Evolutionary conservation across 1,284 basidiomycete genomes (phyloP), one percentile per base, ranked within the genome.

Genomic region (Trichosporon asahii): DNA sequence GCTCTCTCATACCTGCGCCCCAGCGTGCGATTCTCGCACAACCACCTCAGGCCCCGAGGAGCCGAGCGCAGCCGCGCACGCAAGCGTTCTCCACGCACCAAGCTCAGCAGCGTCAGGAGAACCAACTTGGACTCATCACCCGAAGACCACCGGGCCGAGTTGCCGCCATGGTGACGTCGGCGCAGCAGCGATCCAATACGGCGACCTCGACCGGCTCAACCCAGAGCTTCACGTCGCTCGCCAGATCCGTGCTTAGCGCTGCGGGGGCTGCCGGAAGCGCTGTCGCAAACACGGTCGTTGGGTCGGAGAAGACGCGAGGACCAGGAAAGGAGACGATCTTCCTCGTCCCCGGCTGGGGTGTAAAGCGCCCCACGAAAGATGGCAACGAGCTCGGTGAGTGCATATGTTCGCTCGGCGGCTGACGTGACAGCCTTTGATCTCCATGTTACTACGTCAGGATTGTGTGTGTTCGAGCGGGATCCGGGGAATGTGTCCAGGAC

Each of bases 401-500:
- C 65, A 12, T 14, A 12, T 53, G 23, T 8, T 8, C n/a, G 8
- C 14, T 14, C 33, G 9, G 12, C 15, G 53, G 57, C 57, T 61
- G 57, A 61, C 57, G 57, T n/a, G 27, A 15, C 66, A 67, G 70
- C 73, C 15, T 72, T 70, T 60, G 69, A 72, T 64, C 66, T 68
- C 33, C 69, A 68, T 63, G 66, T 69, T 31, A 66, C 68, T 9
- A 64, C 61, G 6, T 35, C 46, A 18, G 71, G 70, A 12, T 70
- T 69, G 76, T 91, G 90, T 0, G 86, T 88, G 18, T 88, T 86
- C 66, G 85, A 89, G 61, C 87, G 88, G 44, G 85, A 87, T 2
- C 86, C 88, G 2, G 89, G 89, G 66, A 85, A 86, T 66, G 87
- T 88, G 0, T 90, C 89, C 64, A 88, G 91, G 5, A 89, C 91